Percentiles rank a stretch among this genome's conserved stretches.
These are phyloP conservation scores for Camelina laxa DNA, from an alignment of 345 rosid genomes.

Conservation along the genomic window DNA sequence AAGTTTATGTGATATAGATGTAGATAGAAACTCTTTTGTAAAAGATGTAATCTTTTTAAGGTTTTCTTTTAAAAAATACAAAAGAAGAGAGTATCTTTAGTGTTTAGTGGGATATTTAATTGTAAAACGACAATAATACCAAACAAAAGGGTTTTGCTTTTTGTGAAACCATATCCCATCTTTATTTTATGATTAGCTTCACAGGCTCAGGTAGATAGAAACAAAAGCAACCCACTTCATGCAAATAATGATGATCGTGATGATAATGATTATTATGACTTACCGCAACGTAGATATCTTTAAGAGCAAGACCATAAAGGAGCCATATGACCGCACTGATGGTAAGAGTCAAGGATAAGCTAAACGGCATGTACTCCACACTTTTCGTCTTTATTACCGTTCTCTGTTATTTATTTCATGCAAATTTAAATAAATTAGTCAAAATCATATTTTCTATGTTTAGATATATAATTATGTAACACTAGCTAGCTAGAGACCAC, in stretches of 20 bases:
- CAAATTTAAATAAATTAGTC: not conserved
- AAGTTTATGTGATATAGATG: not conserved
- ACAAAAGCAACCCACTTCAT: constrained; percentile 41
- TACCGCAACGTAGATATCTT: constrained; percentile 54
- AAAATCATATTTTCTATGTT: not conserved
- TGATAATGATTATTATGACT: constrained; percentile 32
- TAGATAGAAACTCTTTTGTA: constrained; percentile 37
- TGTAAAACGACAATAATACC: constrained; percentile 41
- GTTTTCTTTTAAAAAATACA: constrained; percentile 21
- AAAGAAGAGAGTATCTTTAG: constrained; percentile 22
- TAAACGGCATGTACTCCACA: constrained; percentile 75
- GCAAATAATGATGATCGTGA: constrained; percentile 27
- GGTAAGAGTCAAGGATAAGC: constrained; percentile 58
- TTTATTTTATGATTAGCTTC: constrained; percentile 38
- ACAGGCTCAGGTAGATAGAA: constrained; percentile 35
- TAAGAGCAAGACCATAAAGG: constrained; percentile 58
- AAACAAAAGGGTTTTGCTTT: constrained; percentile 39
- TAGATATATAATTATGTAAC: constrained; percentile 1
- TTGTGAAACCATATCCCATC: constrained; percentile 25
- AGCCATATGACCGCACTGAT: constrained; percentile 64
- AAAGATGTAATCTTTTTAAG: constrained; percentile 24
- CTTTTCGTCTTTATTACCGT: constrained; percentile 58
- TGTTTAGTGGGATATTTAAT: constrained; percentile 25
- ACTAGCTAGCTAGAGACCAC: not conserved
- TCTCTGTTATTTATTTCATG: constrained; percentile 40